A percentile compares a stretch with the other conserved stretches of the same genome.
These are phyloP conservation scores for Aspergillus brasiliensis DNA, from an alignment of 2,329 filamentous ascomycete genomes.

Conservation along the genomic window DNA sequence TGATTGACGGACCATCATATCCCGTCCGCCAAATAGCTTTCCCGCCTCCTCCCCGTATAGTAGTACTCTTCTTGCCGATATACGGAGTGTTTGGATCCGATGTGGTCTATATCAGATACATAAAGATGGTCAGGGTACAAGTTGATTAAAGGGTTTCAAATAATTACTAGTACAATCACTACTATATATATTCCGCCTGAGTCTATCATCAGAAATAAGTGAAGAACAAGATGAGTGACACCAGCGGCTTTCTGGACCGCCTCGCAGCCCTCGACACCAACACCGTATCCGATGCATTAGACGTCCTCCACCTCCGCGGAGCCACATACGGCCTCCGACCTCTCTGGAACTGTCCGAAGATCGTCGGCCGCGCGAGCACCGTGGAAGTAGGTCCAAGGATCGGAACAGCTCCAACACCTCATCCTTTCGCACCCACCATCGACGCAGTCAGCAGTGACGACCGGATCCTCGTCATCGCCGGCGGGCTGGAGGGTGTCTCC, in stretches of 20 bases:
- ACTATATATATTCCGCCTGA: too few species aligned
- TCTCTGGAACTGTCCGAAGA: slow-evolving; percentile 27
- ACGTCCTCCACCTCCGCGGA: slow-evolving; percentile 25
- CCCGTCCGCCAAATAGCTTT: too few species aligned
- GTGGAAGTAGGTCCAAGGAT: slow-evolving; percentile 21
- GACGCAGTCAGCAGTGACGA: slow-evolving; percentile 21
- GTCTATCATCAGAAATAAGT: too few species aligned
- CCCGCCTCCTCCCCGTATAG: too few species aligned
- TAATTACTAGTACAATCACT: too few species aligned
- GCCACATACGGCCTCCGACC: slow-evolving; percentile 24
- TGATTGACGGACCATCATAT: too few species aligned
- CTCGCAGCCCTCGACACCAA: slow-evolving; percentile 25
- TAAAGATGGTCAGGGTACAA: too few species aligned
- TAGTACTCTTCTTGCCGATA: too few species aligned
- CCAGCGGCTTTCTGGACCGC: slow-evolving; percentile 7
- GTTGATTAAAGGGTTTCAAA: too few species aligned
- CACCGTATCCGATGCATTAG: slow-evolving; percentile 27
- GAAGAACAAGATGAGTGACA: too few species aligned
- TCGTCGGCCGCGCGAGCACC: slow-evolving; percentile 25
- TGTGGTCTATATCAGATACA: too few species aligned
- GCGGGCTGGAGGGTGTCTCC: slow-evolving; percentile 21
- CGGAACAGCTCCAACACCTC: slow-evolving; percentile 10
- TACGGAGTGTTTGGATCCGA: too few species aligned
- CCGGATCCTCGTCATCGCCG: slow-evolving; percentile 27
- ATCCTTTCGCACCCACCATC: slow-evolving; percentile 21